Evolutionary conservation across 345 rosid species (phyloP), one percentile per base, ranked within the genome.

Genomic region (Salix arbutifolia): DNA sequence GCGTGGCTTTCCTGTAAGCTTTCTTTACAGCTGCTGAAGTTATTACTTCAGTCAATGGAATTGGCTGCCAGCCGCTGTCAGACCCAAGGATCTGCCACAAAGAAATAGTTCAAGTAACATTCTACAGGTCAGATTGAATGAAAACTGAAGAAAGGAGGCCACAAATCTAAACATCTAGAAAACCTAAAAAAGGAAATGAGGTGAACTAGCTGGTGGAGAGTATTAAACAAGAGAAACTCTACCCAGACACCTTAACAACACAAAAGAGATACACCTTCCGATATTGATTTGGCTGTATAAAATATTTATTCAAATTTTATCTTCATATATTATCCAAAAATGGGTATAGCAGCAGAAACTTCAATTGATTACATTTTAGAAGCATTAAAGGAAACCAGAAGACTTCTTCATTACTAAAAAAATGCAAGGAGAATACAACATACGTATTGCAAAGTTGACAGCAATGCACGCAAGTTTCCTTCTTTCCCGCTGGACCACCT

Each of bases 371-470:
- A 40, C 46, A 64, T 11, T 21, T 26, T 19, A 69, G 25, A 26
- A 6, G 48, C 70, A 69, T 18, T 48, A 31, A 44, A 67, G 71
- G 42, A 83, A 56, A 69, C 65, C 42, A 69, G 26, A 66, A 76
- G n/a, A 46, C 21, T 6, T 69, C 16, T 33, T 16, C 65, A 37
- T 46, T 72, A 42, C 69, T 48, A 46, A 74, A 30, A 30, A 12
- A 30, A 58, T 52, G 31, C 30, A 71, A 68, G 31, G 67, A 69
- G 18, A 72, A 65, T 60, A 67, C 28, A 53, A 75, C 90, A n/a
- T 92, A 96, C 99, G 76, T 96, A 96, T 92, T 93, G 98, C 77
- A 96, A 78, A n/a, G 99, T 96, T 69, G 99, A 96, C 77, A 93
- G 93, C 83, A 96, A 84, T 76, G 99, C 98, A 12, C 99, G 89